Conservation (phyloP, 352 stramenopile species). For the Halophytophthora polymorphica region DNA sequence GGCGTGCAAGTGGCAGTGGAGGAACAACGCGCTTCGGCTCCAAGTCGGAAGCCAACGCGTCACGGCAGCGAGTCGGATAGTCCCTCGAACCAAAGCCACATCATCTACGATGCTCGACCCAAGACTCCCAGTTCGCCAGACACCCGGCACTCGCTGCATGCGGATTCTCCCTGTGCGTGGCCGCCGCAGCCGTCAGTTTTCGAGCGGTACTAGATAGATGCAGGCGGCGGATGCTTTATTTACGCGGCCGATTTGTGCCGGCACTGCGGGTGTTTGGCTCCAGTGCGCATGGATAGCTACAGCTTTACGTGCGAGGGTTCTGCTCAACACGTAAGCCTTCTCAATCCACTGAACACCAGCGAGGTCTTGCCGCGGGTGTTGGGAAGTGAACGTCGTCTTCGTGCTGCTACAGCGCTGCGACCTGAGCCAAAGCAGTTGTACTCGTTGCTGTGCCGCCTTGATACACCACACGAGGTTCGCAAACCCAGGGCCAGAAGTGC, state of each 20-base stretch:
- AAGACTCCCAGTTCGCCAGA: neutral
- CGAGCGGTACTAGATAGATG: conserved; percentile 19
- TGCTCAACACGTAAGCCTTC: no score
- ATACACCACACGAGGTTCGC: no score
- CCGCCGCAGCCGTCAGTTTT: conserved; percentile 40
- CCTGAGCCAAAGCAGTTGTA: no score
- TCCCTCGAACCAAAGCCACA: neutral
- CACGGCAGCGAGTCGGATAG: conserved; percentile 1
- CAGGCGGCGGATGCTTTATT: neutral
- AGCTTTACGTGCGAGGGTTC: no score
- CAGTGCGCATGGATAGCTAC: no score
- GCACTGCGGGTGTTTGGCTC: neutral
- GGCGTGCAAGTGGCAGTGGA: conserved; percentile 14
- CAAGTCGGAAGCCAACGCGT: neutral
- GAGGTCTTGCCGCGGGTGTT: no score
- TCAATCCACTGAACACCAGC: no score
- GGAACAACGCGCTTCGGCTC: conserved; percentile 8
- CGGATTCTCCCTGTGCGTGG: conserved; percentile 30
- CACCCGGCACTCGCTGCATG: conserved; percentile 11
- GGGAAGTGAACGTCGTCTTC: no score
- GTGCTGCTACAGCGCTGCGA: no score
- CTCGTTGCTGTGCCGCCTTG: no score
- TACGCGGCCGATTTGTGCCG: neutral
- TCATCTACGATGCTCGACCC: neutral
- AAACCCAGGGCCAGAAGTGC: no score